Conservation (phyloP, 2,329 filamentous ascomycete genomes). For the Phyllosticta capitalensis region DNA sequence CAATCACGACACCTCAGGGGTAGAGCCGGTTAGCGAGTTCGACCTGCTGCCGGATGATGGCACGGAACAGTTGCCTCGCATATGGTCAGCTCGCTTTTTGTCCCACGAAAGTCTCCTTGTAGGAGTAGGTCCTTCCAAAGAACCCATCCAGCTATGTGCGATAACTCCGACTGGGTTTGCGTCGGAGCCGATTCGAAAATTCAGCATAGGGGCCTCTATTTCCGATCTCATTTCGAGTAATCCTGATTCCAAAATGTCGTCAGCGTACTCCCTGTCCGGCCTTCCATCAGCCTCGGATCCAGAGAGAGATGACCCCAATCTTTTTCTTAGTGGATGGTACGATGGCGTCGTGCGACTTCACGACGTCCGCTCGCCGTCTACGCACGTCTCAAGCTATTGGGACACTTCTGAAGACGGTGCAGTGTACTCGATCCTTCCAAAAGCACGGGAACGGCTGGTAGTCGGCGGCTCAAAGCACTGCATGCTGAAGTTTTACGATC, state of each 20-base stretch:
- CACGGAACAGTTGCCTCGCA: conserved; percentile 16
- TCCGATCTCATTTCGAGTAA: conserved; percentile 13
- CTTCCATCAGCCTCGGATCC: conserved; percentile 24
- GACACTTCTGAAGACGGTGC: conserved; percentile 50
- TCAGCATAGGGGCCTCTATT: conserved; percentile 22
- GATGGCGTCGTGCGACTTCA: conserved; percentile 50
- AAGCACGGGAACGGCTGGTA: conserved; percentile 48
- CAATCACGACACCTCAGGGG: not conserved
- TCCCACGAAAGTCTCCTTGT: conserved; percentile 42
- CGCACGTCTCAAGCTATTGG: conserved; percentile 40
- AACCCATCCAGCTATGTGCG: conserved; percentile 41
- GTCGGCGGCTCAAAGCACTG: conserved; percentile 48
- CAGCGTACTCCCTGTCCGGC: conserved; percentile 39
- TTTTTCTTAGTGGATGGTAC: conserved; percentile 52
- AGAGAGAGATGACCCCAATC: conserved; percentile 15
- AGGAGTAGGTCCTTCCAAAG: conserved; percentile 35
- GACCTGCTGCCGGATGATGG: not conserved
- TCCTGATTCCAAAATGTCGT: conserved; percentile 25
- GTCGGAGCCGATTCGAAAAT: conserved; percentile 29
- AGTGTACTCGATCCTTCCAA: conserved; percentile 48
- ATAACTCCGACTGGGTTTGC: conserved; percentile 38
- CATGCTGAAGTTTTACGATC: conserved; percentile 53
- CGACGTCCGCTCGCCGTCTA: conserved; percentile 46
- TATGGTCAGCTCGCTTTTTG: conserved; percentile 46
- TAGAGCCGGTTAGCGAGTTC: conserved; percentile 4